phyloP scores from a whole-genome alignment of 2,329 filamentous ascomycete species.

The Hypoxylon sp. region DNA sequence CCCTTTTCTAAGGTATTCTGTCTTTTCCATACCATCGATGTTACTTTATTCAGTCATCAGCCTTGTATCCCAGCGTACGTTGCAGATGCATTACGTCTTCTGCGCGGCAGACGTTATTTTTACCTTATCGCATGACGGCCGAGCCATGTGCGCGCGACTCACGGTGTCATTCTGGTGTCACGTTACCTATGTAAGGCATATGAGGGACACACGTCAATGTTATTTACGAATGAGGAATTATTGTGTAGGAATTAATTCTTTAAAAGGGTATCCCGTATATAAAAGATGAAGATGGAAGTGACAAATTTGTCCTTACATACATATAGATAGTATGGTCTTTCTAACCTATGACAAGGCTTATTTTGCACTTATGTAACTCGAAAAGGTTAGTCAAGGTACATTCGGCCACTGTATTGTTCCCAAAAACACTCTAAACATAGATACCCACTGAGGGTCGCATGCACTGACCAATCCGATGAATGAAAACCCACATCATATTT shows the following conservation, averaged over 20 bases:
- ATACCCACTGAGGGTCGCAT: background rate
- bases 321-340: background rate
- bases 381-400: slow-evolving; percentile 5
- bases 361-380: background rate
- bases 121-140: slow-evolving; percentile 25
- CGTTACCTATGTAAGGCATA: slow-evolving; percentile 29
- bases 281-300: background rate
- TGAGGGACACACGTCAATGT: background rate
- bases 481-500: slow-evolving; percentile 9
- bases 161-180: slow-evolving; percentile 24
- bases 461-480: background rate
- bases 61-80: slow-evolving; percentile 14
- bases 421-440: slow-evolving; percentile 1
- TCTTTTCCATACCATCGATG: background rate
- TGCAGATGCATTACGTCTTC: slow-evolving; percentile 5
- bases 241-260: background rate
- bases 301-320: background rate
- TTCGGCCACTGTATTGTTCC: background rate
- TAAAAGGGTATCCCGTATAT: background rate
- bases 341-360: background rate
- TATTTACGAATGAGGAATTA: background rate
- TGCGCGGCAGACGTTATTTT: slow-evolving; percentile 31
- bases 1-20: background rate
- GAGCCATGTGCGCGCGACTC: slow-evolving; percentile 22
- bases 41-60: slow-evolving; percentile 8